Evolutionary conservation across 2,329 filamentous ascomycete genomes (phyloP), one percentile per base, ranked within the genome.

Genomic region (Hypoxylon sp.): DNA sequence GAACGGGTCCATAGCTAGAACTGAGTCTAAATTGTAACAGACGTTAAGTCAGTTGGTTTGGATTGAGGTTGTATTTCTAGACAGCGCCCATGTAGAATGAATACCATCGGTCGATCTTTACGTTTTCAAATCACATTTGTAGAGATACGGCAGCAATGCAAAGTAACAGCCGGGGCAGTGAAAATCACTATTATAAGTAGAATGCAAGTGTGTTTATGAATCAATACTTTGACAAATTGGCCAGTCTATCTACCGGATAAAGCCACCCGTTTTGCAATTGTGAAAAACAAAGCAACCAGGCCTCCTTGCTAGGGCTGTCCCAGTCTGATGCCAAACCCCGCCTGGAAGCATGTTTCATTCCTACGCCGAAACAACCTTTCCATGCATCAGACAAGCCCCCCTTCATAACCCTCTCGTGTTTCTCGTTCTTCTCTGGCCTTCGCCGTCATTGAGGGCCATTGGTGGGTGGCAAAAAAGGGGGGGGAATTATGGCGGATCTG

Each of bases 181-280:
- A 45, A 56, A 46, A 23, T 38, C 31, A 36, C 20, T 30, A 48
- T 29, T 12, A 45, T 12, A 25, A 7, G 35, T 7, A 46, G 15
- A 27, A 27, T 12, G 9, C n/a, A n/a, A 27, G 17, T 19, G n/a
- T 36, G n/a, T n/a, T 9, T 17, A 30, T 30, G 51, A 53, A 58
- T 17, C 34, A 51, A 57, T 57, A 60, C 56, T 55, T 52, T 52
- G 52, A 61, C 59, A 60, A 57, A 59, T 62, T 63, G 60, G 57
- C 58, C 65, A 63, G 58, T 67, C 65, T 67, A 67, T 67, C 63
- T 67, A 66, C 60, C 50, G 40, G 32, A 58, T 51, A 49, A 63
- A 63, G 52, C 59, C 59, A 57, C 53, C 49, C 52, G 35, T 48
- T 58, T 44, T 44, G 25, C 45, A 35, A 57, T 50, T n/a, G 38